These are phyloP conservation scores for maize (Zea mays) DNA, from an alignment of 176 grass and related monocot genomes.

Conservation along the genomic window Zm-B73-REFERENCE-NAM-5.0 NC_050099.1:245497501-245498000, in stretches of 20 bases:
- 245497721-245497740: background rate
- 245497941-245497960: no score
- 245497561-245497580: background rate
- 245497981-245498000: no score
- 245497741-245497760: slow-evolving; percentile 13
- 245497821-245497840: background rate
- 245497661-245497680: background rate
- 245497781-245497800: background rate
- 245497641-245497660: background rate
- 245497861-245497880: no score
- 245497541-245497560: background rate
- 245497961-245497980: no score
- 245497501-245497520: no score
- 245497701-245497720: background rate
- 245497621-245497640: background rate
- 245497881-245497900: no score
- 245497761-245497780: background rate
- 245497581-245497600: background rate
- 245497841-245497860: background rate
- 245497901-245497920: no score
- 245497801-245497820: background rate
- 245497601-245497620: background rate
- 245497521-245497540: no score
- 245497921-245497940: no score
- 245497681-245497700: background rate